phyloP scores from a whole-genome alignment of 2,329 filamentous ascomycete genomes.

The Ophiobolus disseminans region DNA sequence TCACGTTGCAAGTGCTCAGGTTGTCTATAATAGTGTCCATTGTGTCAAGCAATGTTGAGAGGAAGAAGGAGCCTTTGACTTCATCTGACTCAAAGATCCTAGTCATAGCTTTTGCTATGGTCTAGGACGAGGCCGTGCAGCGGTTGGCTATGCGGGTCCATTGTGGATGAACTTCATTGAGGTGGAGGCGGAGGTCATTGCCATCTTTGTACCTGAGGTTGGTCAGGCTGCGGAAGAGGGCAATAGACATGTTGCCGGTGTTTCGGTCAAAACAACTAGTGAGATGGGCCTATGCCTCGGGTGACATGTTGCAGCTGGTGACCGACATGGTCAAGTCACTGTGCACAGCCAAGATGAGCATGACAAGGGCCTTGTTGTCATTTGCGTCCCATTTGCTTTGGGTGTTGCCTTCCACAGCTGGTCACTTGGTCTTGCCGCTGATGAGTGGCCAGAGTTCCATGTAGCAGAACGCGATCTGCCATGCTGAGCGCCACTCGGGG shows the following conservation, averaged over 20 bases:
- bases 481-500: constrained; percentile 4
- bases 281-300: too few relatives aligned
- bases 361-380: constrained; percentile 8
- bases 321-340: too few relatives aligned
- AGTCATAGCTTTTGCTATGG: constrained; percentile 9
- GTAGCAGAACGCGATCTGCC: constrained; percentile 3
- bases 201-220: not conserved
- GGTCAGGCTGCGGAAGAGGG: not conserved
- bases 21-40: constrained; percentile 16
- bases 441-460: constrained; percentile 3
- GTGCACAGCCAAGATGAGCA: not conserved
- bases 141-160: constrained; percentile 4
- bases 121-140: not conserved
- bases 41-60: constrained; percentile 12
- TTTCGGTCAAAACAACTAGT: too few relatives aligned
- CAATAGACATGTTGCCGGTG: too few relatives aligned
- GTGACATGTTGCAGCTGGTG: too few relatives aligned
- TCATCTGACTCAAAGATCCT: constrained; percentile 14
- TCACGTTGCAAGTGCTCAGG: constrained; percentile 3
- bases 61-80: constrained; percentile 19
- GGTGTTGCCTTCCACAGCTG: not conserved
- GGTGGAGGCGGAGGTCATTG: too few relatives aligned
- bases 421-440: not conserved
- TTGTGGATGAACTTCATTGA: constrained; percentile 7
- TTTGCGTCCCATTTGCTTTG: not conserved